These are phyloP conservation scores for Pelargonium citronellum DNA, from an alignment of 441 rosid genomes.

Conservation along the genomic window DNA sequence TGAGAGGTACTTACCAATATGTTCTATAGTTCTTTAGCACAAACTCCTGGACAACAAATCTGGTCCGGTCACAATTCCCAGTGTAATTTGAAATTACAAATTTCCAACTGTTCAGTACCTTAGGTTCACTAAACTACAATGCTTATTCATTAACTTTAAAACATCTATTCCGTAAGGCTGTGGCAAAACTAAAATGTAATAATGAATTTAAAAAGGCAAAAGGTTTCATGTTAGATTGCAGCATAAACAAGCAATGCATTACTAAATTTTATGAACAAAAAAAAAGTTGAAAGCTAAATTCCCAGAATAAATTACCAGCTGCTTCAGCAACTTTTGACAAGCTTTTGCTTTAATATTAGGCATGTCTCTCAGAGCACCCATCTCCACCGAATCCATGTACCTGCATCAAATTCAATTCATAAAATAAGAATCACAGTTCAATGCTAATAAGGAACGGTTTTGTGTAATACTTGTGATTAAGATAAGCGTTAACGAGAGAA, in stretches of 20 bases:
- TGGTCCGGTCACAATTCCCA: too few species aligned
- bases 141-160: too few species aligned
- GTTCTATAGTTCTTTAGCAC: neutral
- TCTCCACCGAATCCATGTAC: conserved; percentile 64
- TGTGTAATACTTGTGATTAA: conserved; percentile 46
- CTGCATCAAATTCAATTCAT: conserved; percentile 30
- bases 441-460: neutral
- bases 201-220: too few species aligned
- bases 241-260: too few species aligned
- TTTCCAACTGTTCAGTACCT: too few species aligned
- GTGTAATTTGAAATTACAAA: too few species aligned
- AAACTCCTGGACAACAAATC: neutral
- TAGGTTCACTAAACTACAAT: too few species aligned
- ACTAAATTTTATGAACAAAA: too few species aligned
- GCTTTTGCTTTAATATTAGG: conserved; percentile 58
- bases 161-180: too few species aligned
- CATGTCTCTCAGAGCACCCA: conserved; percentile 66
- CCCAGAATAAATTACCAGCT: conserved; percentile 41
- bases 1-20: neutral
- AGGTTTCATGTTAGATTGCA: too few species aligned
- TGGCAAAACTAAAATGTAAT: too few species aligned
- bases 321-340: conserved; percentile 50
- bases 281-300: neutral
- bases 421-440: neutral
- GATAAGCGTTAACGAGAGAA: conserved; percentile 58